These are phyloP conservation scores for Corymbia maculata DNA, from an alignment of 345 rosid genomes.

Conservation along the genomic window DNA sequence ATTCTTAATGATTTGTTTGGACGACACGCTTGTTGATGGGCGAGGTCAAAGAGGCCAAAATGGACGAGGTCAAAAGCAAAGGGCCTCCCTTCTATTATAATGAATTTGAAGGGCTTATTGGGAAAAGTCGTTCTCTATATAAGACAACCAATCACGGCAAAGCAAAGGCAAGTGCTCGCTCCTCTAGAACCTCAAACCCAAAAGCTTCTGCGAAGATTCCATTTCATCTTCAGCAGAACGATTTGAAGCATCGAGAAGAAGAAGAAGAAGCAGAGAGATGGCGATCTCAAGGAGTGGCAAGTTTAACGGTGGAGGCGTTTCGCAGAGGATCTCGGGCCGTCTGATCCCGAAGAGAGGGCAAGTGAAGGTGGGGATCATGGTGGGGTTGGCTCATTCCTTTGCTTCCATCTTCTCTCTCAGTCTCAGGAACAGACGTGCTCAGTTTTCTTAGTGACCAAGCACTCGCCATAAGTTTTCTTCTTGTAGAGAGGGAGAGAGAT, in stretches of 20 bases:
- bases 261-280: neutral
- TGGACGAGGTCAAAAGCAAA: neutral
- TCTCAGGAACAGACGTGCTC: neutral
- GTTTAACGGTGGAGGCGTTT: neutral
- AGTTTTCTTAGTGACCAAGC: neutral
- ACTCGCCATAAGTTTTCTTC: neutral
- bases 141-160: neutral
- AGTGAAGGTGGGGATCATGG: constrained; percentile 28
- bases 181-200: neutral
- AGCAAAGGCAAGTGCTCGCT: neutral
- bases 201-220: neutral
- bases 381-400: constrained; percentile 38
- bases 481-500: neutral
- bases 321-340: constrained; percentile 4
- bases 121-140: neutral
- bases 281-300: neutral
- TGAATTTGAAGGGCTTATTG: neutral
- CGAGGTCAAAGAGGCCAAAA: neutral
- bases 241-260: neutral
- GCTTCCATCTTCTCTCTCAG: constrained; percentile 24
- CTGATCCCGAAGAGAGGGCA: constrained; percentile 41
- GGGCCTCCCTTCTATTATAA: neutral
- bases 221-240: neutral
- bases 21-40: neutral
- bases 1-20: neutral